These are phyloP conservation scores for Saccharum officinarum DNA, from an alignment of 176 grass and related monocot species.

Conservation along the genomic window DNA sequence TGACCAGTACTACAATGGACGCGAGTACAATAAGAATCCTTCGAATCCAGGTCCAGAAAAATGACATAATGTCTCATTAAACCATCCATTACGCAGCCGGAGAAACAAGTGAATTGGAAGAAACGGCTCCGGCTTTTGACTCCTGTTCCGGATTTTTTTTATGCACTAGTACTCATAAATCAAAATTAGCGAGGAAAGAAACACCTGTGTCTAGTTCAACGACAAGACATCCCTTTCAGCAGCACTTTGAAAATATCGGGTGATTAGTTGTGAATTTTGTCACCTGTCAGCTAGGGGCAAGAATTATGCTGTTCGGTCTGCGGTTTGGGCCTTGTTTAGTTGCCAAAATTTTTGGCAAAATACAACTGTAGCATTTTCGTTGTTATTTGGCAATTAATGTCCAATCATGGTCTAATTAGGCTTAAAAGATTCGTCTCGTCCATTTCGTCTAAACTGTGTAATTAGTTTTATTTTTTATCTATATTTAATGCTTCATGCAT, in stretches of 20 bases:
- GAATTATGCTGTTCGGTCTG: neutral
- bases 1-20: constrained; percentile 26
- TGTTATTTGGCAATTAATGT: too few species aligned
- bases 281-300: constrained; percentile 6
- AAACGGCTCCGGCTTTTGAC: constrained; percentile 30
- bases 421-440: too few species aligned
- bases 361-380: too few species aligned
- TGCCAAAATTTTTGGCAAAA: too few species aligned
- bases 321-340: too few species aligned
- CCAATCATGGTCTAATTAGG: too few species aligned
- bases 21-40: constrained; percentile 10
- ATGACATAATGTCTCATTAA: constrained; percentile 28
- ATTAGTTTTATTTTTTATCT: too few species aligned
- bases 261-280: constrained; percentile 35
- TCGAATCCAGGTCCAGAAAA: constrained; percentile 16
- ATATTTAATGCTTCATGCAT: too few species aligned
- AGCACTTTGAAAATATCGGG: constrained; percentile 16
- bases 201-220: neutral
- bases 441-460: too few species aligned
- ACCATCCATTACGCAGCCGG: constrained; percentile 11
- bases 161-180: neutral
- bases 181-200: neutral
- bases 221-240: constrained; percentile 5
- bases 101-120: constrained; percentile 20
- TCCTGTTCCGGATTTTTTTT: neutral